A percentile compares a stretch with the other conserved stretches of the same genome.
phyloP scores from a whole-genome alignment of 345 rosid species.

The Trapa bicornis region DNA sequence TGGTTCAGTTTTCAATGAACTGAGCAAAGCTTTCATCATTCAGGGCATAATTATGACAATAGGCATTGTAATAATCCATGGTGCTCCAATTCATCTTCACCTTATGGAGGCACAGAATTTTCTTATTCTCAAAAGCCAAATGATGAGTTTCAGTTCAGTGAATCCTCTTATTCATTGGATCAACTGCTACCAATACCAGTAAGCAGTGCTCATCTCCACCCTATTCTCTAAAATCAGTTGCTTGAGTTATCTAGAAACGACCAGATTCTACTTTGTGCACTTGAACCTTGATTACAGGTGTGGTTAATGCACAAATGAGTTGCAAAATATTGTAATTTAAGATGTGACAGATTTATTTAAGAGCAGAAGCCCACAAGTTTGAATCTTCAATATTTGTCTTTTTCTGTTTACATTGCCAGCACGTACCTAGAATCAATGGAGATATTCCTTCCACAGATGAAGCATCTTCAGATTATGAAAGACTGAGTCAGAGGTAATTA shows the following conservation, averaged over 20 bases:
- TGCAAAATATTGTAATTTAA: too few species aligned
- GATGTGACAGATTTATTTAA: too few species aligned
- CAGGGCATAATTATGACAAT: constrained; percentile 43
- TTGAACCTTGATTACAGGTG: too few species aligned
- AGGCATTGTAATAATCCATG: constrained; percentile 41
- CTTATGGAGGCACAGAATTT: constrained; percentile 43
- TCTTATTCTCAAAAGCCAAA: constrained; percentile 47
- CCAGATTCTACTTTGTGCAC: background rate
- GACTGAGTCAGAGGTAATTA: constrained; percentile 60
- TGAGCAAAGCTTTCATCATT: constrained; percentile 16
- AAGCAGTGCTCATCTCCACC: constrained; percentile 12
- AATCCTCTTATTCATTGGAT: constrained; percentile 68
- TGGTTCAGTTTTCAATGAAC: background rate
- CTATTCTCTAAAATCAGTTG: background rate
- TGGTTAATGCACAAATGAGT: too few species aligned
- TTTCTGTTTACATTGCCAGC: constrained; percentile 27
- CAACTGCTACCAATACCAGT: constrained; percentile 79
- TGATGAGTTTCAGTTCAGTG: constrained; percentile 48
- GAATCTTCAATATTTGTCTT: background rate
- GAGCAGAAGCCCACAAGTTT: too few species aligned
- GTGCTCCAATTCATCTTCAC: constrained; percentile 44
- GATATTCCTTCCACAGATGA: constrained; percentile 90
- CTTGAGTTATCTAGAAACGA: background rate
- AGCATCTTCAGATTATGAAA: constrained; percentile 88
- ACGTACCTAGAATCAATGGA: constrained; percentile 85